These are phyloP conservation scores for Westerdykella aurantiaca DNA, from an alignment of 2,329 filamentous ascomycete species.

Conservation along the genomic window DNA sequence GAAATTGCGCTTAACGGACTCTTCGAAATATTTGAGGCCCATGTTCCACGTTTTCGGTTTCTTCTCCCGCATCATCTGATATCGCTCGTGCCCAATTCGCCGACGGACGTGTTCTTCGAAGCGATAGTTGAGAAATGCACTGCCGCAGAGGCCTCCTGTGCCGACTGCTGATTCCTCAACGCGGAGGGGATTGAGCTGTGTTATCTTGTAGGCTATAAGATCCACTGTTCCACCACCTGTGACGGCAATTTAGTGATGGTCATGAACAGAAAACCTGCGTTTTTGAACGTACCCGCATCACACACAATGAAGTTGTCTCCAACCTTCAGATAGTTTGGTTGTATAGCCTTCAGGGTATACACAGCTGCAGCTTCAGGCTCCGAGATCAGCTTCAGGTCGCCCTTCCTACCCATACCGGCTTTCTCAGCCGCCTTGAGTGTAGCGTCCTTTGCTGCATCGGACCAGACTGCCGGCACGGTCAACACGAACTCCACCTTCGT, in stretches of 20 bases:
- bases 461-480: constrained; percentile 74
- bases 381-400: constrained; percentile 70
- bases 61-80: constrained; percentile 70
- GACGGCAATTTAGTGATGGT: constrained; percentile 1
- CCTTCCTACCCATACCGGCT: constrained; percentile 67
- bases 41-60: constrained; percentile 71
- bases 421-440: constrained; percentile 71
- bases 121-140: constrained; percentile 72
- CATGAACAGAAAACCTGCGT: neutral
- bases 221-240: constrained; percentile 57
- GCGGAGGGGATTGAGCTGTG: constrained; percentile 62
- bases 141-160: constrained; percentile 71
- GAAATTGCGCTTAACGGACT: constrained; percentile 80
- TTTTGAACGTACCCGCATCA: constrained; percentile 41
- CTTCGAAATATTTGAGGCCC: constrained; percentile 72
- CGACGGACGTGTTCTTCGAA: constrained; percentile 71
- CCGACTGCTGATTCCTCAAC: constrained; percentile 77
- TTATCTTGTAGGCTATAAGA: constrained; percentile 77
- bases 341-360: constrained; percentile 73
- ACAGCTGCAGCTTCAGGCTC: constrained; percentile 74
- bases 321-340: constrained; percentile 65
- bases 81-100: constrained; percentile 60
- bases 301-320: constrained; percentile 58
- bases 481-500: constrained; percentile 74
- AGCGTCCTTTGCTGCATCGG: constrained; percentile 77